Evolutionary conservation across 345 rosid species (phyloP).

Genomic region (Populus pruinosa): DNA sequence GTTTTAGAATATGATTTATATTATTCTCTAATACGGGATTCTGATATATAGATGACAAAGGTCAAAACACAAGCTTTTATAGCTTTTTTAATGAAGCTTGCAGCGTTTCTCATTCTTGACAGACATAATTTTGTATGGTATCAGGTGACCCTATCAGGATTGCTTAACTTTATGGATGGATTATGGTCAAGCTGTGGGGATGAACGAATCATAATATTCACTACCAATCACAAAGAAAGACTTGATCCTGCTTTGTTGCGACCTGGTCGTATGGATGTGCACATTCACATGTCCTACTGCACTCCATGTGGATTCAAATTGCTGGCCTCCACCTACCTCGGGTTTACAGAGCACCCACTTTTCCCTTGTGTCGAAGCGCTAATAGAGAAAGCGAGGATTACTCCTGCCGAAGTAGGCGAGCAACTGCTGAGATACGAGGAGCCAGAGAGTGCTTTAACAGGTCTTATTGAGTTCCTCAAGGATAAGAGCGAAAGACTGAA

Average conservation of each 20-base stretch:
- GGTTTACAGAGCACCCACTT: neutral
- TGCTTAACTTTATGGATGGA: constrained; percentile 22
- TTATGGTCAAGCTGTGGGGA: constrained; percentile 25
- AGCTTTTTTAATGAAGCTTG: neutral
- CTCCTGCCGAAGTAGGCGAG: constrained; percentile 32
- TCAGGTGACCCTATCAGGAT: constrained; percentile 13
- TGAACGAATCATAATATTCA: constrained; percentile 17
- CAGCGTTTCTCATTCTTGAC: neutral
- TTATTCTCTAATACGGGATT: too few species aligned
- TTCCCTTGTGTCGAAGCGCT: constrained; percentile 14
- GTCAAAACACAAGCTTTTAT: neutral
- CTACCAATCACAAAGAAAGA: constrained; percentile 17
- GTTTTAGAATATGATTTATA: too few species aligned
- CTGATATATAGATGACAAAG: too few species aligned
- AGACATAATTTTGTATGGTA: neutral
- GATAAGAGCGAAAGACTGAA: neutral
- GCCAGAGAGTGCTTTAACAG: constrained; percentile 13
- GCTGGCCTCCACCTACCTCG: constrained; percentile 14
- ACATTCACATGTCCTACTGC: constrained; percentile 47
- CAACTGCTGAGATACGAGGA: constrained; percentile 24
- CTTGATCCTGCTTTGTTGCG: constrained; percentile 18
- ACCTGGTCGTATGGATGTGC: constrained; percentile 29
- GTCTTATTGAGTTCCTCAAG: constrained; percentile 25
- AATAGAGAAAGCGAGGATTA: constrained; percentile 16
- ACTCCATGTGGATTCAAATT: constrained; percentile 41